Evolutionary conservation across 148 eudicot species (phyloP).

Genomic region (Cornus controversa): DNA sequence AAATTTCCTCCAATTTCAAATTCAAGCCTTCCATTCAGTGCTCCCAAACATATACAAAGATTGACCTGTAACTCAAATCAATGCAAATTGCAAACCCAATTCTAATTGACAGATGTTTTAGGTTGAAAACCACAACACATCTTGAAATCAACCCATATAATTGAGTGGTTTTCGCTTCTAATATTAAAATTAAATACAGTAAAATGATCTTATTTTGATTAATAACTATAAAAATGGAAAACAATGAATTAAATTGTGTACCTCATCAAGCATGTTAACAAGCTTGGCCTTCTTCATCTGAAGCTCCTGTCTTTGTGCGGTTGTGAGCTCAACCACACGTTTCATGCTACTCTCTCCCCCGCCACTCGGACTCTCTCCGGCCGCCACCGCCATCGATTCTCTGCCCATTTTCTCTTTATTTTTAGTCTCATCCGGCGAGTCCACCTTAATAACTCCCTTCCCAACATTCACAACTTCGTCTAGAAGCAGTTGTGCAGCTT

Average conservation of each 20-base stretch:
- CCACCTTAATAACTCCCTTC: slow-evolving; percentile 15
- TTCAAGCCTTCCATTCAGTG: too few relatives aligned
- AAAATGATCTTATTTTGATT: neutral
- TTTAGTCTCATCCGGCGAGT: neutral
- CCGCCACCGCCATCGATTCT: slow-evolving; percentile 7
- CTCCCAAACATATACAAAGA: too few relatives aligned
- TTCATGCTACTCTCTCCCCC: slow-evolving; percentile 23
- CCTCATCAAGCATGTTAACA: slow-evolving; percentile 82
- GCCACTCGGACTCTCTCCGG: slow-evolving; percentile 25
- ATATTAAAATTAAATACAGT: neutral
- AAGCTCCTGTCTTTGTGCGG: slow-evolving; percentile 69
- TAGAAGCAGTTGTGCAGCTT: slow-evolving; percentile 54
- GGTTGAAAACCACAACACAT: neutral
- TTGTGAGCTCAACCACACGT: slow-evolving; percentile 38
- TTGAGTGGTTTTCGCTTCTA: neutral
- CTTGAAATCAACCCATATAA: neutral
- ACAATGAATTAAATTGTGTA: slow-evolving; percentile 19
- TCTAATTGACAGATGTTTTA: too few relatives aligned
- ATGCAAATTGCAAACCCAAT: too few relatives aligned
- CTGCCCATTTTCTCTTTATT: slow-evolving; percentile 22
- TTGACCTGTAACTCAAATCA: too few relatives aligned
- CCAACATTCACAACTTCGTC: slow-evolving; percentile 68
- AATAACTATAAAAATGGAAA: neutral
- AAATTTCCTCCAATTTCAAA: too few relatives aligned
- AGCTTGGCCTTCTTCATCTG: slow-evolving; percentile 81